phyloP scores from a whole-genome alignment of 2,329 filamentous ascomycete species.

The Coleophoma crateriformis region DNA sequence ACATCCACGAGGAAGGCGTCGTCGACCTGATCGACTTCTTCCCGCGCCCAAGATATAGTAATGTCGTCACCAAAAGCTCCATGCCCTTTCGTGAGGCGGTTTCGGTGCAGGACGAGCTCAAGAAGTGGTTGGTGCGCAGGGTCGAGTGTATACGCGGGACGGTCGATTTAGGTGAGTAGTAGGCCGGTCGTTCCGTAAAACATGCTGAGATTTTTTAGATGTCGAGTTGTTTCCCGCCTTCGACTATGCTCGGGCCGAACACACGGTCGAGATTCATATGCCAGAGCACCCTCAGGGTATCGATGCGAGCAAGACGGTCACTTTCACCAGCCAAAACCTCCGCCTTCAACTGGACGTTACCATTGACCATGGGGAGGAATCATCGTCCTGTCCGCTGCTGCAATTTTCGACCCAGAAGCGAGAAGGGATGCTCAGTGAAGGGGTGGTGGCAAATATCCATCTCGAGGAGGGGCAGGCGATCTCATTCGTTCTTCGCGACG shows the following conservation, averaged over 20 bases:
- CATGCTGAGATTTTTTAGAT: constrained; percentile 30
- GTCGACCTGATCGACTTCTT: constrained; percentile 73
- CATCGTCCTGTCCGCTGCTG: constrained; percentile 44
- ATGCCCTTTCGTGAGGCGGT: constrained; percentile 48
- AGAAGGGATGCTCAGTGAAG: constrained; percentile 51
- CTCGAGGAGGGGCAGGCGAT: constrained; percentile 62
- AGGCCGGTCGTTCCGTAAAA: not conserved
- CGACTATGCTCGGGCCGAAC: constrained; percentile 60
- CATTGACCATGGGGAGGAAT: constrained; percentile 51
- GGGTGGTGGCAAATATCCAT: constrained; percentile 53
- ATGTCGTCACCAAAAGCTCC: constrained; percentile 41
- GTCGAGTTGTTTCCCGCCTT: constrained; percentile 70
- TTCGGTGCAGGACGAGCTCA: constrained; percentile 54
- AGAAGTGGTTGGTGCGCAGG: constrained; percentile 65
- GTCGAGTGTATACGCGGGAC: constrained; percentile 67
- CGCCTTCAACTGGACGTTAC: constrained; percentile 64
- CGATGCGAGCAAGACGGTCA: constrained; percentile 51
- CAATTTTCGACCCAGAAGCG: constrained; percentile 48
- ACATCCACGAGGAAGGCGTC: constrained; percentile 70
- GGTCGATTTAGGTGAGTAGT: constrained; percentile 47
- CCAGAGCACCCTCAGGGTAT: constrained; percentile 32
- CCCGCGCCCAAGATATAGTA: constrained; percentile 58
- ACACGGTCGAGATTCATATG: constrained; percentile 52
- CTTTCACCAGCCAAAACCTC: constrained; percentile 53
- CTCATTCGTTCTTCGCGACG: constrained; percentile 63